phyloP scores from a whole-genome alignment of 768 basidiomycete species.

The Sarcodon sp. region DNA sequence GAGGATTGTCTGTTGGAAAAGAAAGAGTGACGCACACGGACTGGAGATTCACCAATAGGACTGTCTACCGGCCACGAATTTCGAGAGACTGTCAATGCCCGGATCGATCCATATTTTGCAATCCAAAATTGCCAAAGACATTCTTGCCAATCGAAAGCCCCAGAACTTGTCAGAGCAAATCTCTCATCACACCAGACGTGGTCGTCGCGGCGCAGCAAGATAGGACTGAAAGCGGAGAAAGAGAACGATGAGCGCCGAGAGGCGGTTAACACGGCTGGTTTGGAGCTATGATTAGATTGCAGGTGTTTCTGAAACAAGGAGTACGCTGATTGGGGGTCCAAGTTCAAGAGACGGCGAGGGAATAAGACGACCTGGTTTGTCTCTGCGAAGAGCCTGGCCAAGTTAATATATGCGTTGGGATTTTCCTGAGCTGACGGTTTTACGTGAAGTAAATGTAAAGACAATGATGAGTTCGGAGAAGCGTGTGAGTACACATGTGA shows the following conservation, averaged over 20 bases:
- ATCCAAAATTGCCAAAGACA: slow-evolving; percentile 58
- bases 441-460: slow-evolving; percentile 35
- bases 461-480: slow-evolving; percentile 14
- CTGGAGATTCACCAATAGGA: no score
- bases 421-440: slow-evolving; percentile 20
- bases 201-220: slow-evolving; percentile 29
- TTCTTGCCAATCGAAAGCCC: slow-evolving; percentile 43
- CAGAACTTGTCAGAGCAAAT: slow-evolving; percentile 29
- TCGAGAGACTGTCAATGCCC: no score
- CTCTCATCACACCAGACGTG: slow-evolving; percentile 53
- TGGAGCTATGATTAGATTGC: slow-evolving; percentile 2
- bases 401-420: slow-evolving; percentile 45
- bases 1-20: no score
- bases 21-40: no score
- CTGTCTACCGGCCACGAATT: no score
- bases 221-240: slow-evolving; percentile 28
- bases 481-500: slow-evolving; percentile 4
- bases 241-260: slow-evolving; percentile 21
- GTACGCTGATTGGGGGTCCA: neutral
- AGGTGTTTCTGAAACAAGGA: slow-evolving; percentile 8
- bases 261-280: slow-evolving; percentile 17
- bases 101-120: slow-evolving; percentile 17
- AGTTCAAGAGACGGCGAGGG: slow-evolving; percentile 25
- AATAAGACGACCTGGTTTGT: slow-evolving; percentile 37
- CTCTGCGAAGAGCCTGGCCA: slow-evolving; percentile 46